Base-by-base conservation (phyloP, 1,284 basidiomycete genomes). In the Irpex sp. region DNA sequence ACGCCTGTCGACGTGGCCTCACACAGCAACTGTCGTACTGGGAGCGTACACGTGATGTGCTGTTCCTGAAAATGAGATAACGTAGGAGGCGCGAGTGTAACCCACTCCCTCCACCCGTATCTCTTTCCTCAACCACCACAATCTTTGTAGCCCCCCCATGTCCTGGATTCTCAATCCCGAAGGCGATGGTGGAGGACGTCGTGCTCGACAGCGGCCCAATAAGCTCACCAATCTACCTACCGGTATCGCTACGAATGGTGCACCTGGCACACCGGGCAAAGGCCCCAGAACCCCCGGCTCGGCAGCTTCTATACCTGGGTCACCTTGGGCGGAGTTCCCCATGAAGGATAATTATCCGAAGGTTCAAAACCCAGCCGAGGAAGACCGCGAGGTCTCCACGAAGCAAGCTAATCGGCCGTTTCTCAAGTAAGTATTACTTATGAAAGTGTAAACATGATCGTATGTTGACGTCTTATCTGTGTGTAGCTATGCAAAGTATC, bases 401-500 rank as follows among this genome's bases (percentile, higher is more conserved):
- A 94, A 93, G 76, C 74, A 83, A 61, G 90, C 92, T 39, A 94
- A 94, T 76, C 80, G 83, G 66, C 93, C 92, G 19, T 94, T 92
- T 75, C 82, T 94, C 58, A 85, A 85, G 88, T 93, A 77, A 68
- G 90, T 84, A 35, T 39, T 57, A 51, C 43, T 61, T 17, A 35
- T 19, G 21, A 36, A 47, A 53, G 55, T 37, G 39, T 47, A 35
- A 57, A 6, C 9, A 35, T 55, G 26, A 35, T 26, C 53, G 13
- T 9, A 55, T 21, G 33, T 55, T 55, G 26, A 55, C 33, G 33
- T 55, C 53, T 35, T 55, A 31, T 21, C 13, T 11, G 26, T 58
- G 50, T 64, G 54, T 58, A 92, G 91, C 11, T 86, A 93, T 74
- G 83, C 83, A 71, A 81, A 87, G 73, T 92, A 90, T 74, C 84